A percentile compares a stretch with the other conserved stretches of the same genome.
Conservation (phyloP, 164 flowering plant genomes). For the Macadamia tetraphylla region DNA sequence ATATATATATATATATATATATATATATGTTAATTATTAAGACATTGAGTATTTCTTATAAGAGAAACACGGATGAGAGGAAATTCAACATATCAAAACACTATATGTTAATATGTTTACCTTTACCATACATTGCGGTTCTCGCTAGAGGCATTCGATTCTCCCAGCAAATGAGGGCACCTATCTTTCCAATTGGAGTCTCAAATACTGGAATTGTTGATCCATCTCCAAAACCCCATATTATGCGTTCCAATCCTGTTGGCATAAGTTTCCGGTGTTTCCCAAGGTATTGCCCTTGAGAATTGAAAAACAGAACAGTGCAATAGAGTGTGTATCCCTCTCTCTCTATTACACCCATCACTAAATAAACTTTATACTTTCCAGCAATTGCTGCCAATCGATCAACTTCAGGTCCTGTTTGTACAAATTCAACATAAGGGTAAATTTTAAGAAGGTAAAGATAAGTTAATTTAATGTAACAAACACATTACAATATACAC, state of each 20-base stretch:
- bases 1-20: no score
- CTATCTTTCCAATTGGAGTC: constrained; percentile 63
- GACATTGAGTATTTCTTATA: no score
- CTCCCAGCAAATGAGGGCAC: constrained; percentile 83
- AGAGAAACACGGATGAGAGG: no score
- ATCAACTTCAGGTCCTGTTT: constrained; percentile 67
- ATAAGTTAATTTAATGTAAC: no score
- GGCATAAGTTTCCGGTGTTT: constrained; percentile 79
- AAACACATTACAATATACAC: no score
- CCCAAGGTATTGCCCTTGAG: constrained; percentile 68
- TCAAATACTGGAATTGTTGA: constrained; percentile 73
- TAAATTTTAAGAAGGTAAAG: no score
- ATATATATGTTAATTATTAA: no score
- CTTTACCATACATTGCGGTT: constrained; percentile 78
- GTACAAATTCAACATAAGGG: no score
- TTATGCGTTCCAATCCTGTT: constrained; percentile 61
- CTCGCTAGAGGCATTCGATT: constrained; percentile 74
- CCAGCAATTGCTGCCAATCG: constrained; percentile 81
- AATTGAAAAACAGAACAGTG: constrained; percentile 57
- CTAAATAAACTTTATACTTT: constrained; percentile 60
- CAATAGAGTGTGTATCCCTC: constrained; percentile 78
- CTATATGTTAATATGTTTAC: constrained; percentile 15
- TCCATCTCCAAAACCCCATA: constrained; percentile 86
- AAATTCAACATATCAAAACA: no score
- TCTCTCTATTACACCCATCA: constrained; percentile 76